phyloP scores from a whole-genome alignment of 2,329 filamentous ascomycete species.

The Cordyceps tenuipes region DNA sequence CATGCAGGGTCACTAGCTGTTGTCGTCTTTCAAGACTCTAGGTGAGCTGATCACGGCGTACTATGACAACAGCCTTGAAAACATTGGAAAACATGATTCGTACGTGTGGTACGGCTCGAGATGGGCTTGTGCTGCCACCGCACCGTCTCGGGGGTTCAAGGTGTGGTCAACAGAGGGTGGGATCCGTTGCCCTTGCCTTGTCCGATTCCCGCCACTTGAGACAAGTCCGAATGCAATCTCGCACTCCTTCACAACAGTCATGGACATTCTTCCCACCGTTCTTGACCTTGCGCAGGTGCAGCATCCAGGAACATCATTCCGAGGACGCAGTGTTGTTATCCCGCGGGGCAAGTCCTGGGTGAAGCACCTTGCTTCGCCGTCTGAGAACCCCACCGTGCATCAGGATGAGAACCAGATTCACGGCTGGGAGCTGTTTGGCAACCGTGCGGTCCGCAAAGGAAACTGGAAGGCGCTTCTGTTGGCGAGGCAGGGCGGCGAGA shows the following conservation, averaged over 20 bases:
- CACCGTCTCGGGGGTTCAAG: constrained; percentile 28
- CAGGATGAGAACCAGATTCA: constrained; percentile 36
- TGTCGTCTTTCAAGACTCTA: neutral
- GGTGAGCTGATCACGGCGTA: constrained; percentile 21
- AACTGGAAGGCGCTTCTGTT: constrained; percentile 25
- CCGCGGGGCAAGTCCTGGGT: constrained; percentile 42
- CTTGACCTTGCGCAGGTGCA: constrained; percentile 35
- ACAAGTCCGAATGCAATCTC: constrained; percentile 5
- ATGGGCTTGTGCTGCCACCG: constrained; percentile 39
- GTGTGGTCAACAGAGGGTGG: constrained; percentile 39
- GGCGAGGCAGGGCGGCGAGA: constrained; percentile 16
- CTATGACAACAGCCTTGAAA: constrained; percentile 42
- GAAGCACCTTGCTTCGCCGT: constrained; percentile 24
- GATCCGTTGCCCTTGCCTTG: constrained; percentile 42
- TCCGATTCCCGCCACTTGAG: constrained; percentile 19
- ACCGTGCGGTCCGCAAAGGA: constrained; percentile 25
- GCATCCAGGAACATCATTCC: constrained; percentile 30
- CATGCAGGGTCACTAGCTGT: neutral
- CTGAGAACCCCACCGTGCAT: constrained; percentile 31
- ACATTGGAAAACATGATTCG: constrained; percentile 45
- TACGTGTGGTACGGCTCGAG: constrained; percentile 54
- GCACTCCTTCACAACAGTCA: constrained; percentile 30
- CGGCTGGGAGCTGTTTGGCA: constrained; percentile 29
- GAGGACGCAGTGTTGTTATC: constrained; percentile 39
- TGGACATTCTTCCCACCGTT: constrained; percentile 42